Evolutionary conservation across 192 early-diverging fungal genomes (phyloP).

Genomic region (Phlyctochytrium arcticum): DNA sequence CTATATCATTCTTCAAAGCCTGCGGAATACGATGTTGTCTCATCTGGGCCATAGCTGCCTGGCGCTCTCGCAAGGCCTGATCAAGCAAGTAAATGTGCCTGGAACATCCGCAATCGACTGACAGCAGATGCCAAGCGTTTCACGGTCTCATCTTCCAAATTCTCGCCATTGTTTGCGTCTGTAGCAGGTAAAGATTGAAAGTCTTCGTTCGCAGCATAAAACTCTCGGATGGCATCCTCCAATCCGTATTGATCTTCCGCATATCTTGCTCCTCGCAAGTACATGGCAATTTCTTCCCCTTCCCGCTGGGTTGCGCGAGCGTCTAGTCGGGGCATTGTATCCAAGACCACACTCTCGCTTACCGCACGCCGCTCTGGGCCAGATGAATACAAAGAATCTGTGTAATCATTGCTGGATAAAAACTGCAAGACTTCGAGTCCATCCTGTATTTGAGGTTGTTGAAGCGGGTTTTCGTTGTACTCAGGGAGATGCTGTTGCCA

Average conservation of each 20-base stretch:
- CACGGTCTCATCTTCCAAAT: slow-evolving; percentile 1
- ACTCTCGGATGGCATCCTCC: slow-evolving; percentile 4
- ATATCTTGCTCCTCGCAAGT: slow-evolving; percentile 1
- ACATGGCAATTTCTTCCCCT: slow-evolving; percentile 6
- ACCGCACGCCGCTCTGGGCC: background rate
- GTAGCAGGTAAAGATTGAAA: background rate
- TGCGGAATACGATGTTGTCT: too few species aligned
- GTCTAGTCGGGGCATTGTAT: too few species aligned
- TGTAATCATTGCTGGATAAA: slow-evolving; percentile 1
- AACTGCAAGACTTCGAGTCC: slow-evolving; percentile 8
- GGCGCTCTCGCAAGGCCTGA: too few species aligned
- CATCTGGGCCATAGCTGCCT: too few species aligned
- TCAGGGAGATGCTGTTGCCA: too few species aligned
- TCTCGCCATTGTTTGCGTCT: background rate
- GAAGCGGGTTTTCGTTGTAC: too few species aligned
- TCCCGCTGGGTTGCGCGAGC: slow-evolving; percentile 8
- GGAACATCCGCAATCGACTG: slow-evolving; percentile 6
- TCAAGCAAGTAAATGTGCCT: too few species aligned
- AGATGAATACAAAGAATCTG: background rate
- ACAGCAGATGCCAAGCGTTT: slow-evolving; percentile 7
- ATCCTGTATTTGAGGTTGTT: background rate
- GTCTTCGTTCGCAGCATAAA: background rate
- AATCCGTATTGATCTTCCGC: slow-evolving; percentile 11
- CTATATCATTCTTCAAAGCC: too few species aligned
- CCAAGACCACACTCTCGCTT: background rate